These are phyloP conservation scores for Nigrospora osmanthi DNA, from an alignment of 2,329 filamentous ascomycete genomes.

Conservation along the genomic window DNA sequence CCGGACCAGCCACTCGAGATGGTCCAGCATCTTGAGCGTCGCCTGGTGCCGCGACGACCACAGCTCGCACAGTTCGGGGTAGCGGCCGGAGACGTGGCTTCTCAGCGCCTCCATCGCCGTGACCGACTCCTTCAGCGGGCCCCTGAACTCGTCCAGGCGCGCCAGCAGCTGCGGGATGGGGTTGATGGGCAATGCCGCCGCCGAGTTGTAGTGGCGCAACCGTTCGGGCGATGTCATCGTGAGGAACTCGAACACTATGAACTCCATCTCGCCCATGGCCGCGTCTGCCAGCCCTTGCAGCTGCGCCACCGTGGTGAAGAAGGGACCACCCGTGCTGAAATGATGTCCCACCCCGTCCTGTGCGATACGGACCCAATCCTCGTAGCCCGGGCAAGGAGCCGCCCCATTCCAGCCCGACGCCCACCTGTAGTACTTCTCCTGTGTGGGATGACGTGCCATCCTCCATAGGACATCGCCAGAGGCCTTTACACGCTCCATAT, in stretches of 20 bases:
- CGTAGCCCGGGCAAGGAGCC: background rate
- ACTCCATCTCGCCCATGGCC: constrained; percentile 11
- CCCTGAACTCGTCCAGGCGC: background rate
- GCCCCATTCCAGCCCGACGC: background rate
- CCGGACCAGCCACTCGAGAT: no score
- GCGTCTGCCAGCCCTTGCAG: constrained; percentile 2
- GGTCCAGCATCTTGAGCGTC: no score
- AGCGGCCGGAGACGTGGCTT: no score
- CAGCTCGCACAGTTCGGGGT: no score
- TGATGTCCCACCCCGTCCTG: background rate
- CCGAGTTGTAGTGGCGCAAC: background rate
- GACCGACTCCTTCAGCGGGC: background rate
- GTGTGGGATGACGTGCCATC: background rate
- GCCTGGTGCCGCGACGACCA: no score
- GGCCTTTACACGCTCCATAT: background rate
- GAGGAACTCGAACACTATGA: constrained; percentile 12
- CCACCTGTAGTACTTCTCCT: background rate
- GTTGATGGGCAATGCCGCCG: background rate
- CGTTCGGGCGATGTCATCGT: background rate
- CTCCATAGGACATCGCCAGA: background rate
- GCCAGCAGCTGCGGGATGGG: background rate
- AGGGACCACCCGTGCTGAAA: constrained; percentile 6
- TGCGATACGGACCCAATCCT: background rate
- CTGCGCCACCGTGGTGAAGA: constrained; percentile 6
- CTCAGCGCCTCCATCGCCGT: no score